Evolutionary conservation across 768 basidiomycete species (phyloP).

Genomic region (Rubroboletus satanas): DNA sequence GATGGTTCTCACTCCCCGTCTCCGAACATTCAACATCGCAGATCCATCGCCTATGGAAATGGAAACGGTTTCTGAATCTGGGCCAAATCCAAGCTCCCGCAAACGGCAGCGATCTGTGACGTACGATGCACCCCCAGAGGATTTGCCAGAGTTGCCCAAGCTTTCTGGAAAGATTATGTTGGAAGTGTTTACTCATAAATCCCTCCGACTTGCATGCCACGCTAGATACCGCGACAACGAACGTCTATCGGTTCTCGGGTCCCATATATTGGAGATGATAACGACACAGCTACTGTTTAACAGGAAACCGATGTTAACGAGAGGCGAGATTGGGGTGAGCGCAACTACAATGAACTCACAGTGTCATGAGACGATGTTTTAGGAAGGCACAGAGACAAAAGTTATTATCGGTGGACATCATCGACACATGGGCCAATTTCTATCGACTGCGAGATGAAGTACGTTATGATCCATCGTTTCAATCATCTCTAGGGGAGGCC

Average conservation of each 20-base stretch:
- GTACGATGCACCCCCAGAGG: conserved; percentile 26
- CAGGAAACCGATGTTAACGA: conserved; percentile 48
- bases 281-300: conserved; percentile 47
- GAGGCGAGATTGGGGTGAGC: conserved; percentile 50
- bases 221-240: conserved; percentile 54
- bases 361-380: conserved; percentile 22
- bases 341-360: conserved; percentile 8
- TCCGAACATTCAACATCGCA: conserved; percentile 32
- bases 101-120: conserved; percentile 38
- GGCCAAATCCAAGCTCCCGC: conserved; percentile 26
- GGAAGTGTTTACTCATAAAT: conserved; percentile 67
- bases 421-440: conserved; percentile 36
- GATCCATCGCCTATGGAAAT: conserved; percentile 34
- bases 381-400: conserved; percentile 24
- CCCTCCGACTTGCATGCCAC: conserved; percentile 45
- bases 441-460: conserved; percentile 36
- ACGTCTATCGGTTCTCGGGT: conserved; percentile 51
- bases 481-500: conserved; percentile 23
- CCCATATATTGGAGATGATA: conserved; percentile 42
- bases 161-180: conserved; percentile 53
- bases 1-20: conserved; percentile 36
- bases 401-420: conserved; percentile 31
- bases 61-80: conserved; percentile 25
- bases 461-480: conserved; percentile 31
- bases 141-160: conserved; percentile 45